Evolutionary conservation across 2,329 filamentous ascomycete species (phyloP), one percentile per base, ranked within the genome.

Genomic region (Iodosphaeria phyllophila): DNA sequence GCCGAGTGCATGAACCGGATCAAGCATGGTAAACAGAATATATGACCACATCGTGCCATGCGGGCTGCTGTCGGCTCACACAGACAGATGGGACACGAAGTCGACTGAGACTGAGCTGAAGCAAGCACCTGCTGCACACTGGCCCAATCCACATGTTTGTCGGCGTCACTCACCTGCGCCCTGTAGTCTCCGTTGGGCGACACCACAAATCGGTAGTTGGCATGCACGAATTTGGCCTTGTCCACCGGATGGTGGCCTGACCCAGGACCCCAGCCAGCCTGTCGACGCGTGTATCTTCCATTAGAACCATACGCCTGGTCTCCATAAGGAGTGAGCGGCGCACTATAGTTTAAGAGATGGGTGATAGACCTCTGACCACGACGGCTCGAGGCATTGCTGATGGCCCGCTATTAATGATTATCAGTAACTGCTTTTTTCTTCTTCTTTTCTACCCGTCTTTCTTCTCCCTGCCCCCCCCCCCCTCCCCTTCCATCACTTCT

Each of bases 311-410:
- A 53, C 28, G 56, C 46, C 25, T 58, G 57, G 37, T 68, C 64
- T 38, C 62, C 62, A 31, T 73, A 67, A 13, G 75, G 74, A 23
- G 79, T 69, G 20, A 77, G 72, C 13, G 84, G 78, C 12, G 82
- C 58, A 22, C 77, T 72, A 50, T 93, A 92, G 55, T 86, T 86
- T 62, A 98, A 78, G 29, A 98, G 56, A 50, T 98, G 89, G 20
- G 89, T 95, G 45, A 98, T 98, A 41, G 80, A 92, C 27, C 83
- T 93, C 51, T 93, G 86, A 27, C 89, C 89, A 40, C 89, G 80
- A 30, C 89, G 74, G 42, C 62, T 64, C n/a, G 57, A 60, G 8
- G 62, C 48, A 35, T 67, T 69, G 29, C 61, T 55, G 29, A 69
- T 48, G 12, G 62, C 63, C 34, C 62, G 53, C 32, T 47, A 20